Evolutionary conservation across 2,329 filamentous ascomycete species (phyloP), one percentile per base, ranked within the genome.

Genomic region (Periconia digitata): DNA sequence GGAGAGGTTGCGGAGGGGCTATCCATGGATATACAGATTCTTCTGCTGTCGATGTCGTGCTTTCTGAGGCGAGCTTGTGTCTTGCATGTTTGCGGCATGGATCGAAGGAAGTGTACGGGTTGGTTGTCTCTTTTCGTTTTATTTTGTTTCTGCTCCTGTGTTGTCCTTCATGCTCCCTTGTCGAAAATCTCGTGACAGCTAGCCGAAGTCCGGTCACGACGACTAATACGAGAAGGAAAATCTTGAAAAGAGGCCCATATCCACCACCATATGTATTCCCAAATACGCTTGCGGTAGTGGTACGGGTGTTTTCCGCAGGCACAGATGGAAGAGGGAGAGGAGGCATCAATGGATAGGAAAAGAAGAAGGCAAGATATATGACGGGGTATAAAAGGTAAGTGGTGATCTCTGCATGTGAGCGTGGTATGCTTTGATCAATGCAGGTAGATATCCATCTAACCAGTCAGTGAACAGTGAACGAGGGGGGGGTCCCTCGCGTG

Each of bases 11-110:
- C 18, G 67, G 67, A 13, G 65, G 62, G 20, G 54, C 49, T 16
- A 51, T 59, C 68, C 68, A 71, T 27, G 68, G 68, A 46, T 68
- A 62, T n/a, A 66, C 54, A 6, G 65, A 60, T 13, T 47, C 50
- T 39, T 32, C 12, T 10, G 27, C 10, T 32, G 58, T 55, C 10
- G 49, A 45, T 6, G 62, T 52, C 20, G 44, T 46, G 42, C 20
- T 27, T 44, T 35, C 20, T 43, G 42, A 27, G 46, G n/a, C 32
- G 39, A n/a, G 15, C 47, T 42, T 18, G 40, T 49, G 47, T 55
- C 45, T 44, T 49, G 43, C n/a, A 35, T 40, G 21, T 3, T 20
- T 37, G 13, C 27, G 8, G 3, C 10, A 13, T 13, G 10, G 8
- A 12, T 32, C n/a, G 27, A 12, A 13, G 8, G 27, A 13, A 4